Evolutionary conservation across 2,329 filamentous ascomycete genomes (phyloP).

Genomic region (Berkeleyomyces basicola): DNA sequence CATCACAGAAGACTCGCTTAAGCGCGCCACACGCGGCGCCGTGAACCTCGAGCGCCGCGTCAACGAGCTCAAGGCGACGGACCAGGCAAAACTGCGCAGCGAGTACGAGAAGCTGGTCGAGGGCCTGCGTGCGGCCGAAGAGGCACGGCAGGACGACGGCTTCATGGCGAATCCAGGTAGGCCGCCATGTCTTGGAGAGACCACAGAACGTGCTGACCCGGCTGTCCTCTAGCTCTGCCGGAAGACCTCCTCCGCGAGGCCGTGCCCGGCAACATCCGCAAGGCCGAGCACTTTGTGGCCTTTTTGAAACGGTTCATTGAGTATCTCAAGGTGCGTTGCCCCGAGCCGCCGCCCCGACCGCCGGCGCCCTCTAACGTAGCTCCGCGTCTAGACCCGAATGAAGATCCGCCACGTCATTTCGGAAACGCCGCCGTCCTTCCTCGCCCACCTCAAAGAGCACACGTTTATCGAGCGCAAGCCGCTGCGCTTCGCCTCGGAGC

Average conservation of each 20-base stretch:
- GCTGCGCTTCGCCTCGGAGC: conserved; percentile 82
- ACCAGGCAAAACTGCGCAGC: conserved; percentile 82
- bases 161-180: conserved; percentile 84
- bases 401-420: conserved; percentile 96
- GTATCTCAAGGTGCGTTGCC: conserved; percentile 53
- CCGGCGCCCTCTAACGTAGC: neutral
- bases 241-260: conserved; percentile 92
- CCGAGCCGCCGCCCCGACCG: neutral
- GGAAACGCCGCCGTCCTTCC: conserved; percentile 86
- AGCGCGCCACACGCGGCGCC: conserved; percentile 79
- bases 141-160: conserved; percentile 73
- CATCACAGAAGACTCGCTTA: conserved; percentile 82
- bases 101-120: conserved; percentile 94
- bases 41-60: conserved; percentile 85
- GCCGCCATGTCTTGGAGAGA: conserved; percentile 1
- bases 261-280: conserved; percentile 85
- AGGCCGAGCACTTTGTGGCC: conserved; percentile 88
- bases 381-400: conserved; percentile 58
- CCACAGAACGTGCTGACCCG: too few relatives aligned
- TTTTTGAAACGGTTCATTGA: conserved; percentile 96
- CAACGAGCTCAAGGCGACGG: conserved; percentile 84
- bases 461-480: conserved; percentile 98
- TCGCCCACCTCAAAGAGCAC: conserved; percentile 81
- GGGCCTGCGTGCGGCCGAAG: conserved; percentile 72
- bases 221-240: conserved; percentile 44